These are phyloP conservation scores for Neocucurbitaria cava DNA, from an alignment of 2,329 filamentous ascomycete species.

Conservation along the genomic window DNA sequence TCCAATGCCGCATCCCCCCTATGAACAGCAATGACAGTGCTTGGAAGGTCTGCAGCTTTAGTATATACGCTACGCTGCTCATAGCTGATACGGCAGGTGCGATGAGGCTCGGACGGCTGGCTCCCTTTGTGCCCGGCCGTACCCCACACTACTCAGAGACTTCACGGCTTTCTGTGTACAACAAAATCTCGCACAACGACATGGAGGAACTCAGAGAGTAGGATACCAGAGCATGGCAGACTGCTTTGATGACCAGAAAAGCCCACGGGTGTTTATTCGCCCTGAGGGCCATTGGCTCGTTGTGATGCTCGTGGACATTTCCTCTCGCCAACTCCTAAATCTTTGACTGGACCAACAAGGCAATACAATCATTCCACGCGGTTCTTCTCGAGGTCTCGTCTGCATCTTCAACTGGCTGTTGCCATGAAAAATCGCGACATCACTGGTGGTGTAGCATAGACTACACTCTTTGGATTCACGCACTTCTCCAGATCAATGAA, in stretches of 20 bases:
- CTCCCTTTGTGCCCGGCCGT: not conserved
- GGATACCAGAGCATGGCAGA: not conserved
- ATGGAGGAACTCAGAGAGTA: not conserved
- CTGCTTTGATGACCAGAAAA: not conserved
- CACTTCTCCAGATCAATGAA: too few relatives aligned
- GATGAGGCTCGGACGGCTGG: too few relatives aligned
- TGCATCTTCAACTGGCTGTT: too few relatives aligned
- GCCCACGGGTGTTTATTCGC: not conserved
- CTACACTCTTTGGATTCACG: too few relatives aligned
- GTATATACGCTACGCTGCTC: slow-evolving; percentile 2
- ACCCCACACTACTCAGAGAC: slow-evolving; percentile 8
- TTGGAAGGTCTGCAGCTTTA: not conserved
- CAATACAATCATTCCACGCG: too few relatives aligned
- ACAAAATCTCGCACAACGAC: not conserved
- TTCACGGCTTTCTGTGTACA: not conserved
- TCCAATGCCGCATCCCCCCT: not conserved
- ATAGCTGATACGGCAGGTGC: slow-evolving; percentile 6
- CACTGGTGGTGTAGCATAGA: too few relatives aligned
- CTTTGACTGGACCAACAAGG: not conserved
- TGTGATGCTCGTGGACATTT: not conserved
- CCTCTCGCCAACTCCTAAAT: not conserved
- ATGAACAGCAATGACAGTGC: not conserved
- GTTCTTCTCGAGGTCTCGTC: too few relatives aligned
- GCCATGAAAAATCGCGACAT: too few relatives aligned
- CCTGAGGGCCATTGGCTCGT: not conserved